Percentiles rank a stretch among this genome's conserved stretches.
Evolutionary conservation across 805 yeast genomes (phyloP).

Genomic region (Candida awuae): DNA sequence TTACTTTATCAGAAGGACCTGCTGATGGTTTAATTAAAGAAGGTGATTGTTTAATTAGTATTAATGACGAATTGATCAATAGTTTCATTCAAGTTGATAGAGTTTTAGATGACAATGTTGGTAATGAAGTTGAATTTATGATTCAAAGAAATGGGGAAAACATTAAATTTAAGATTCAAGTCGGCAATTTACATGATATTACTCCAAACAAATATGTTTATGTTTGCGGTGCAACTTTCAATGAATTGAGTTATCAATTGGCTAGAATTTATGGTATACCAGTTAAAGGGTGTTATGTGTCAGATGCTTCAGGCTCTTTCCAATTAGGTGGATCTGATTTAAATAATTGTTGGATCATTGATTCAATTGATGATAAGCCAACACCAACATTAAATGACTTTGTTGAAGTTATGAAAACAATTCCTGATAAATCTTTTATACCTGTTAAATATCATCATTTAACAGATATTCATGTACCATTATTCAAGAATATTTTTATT

Average conservation of each 20-base stretch:
- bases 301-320: slow-evolving; percentile 73
- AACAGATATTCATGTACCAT: slow-evolving; percentile 70
- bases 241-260: slow-evolving; percentile 78
- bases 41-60: slow-evolving; percentile 76
- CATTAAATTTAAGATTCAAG: slow-evolving; percentile 39
- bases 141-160: slow-evolving; percentile 72
- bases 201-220: slow-evolving; percentile 78
- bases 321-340: slow-evolving; percentile 44
- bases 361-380: slow-evolving; percentile 64
- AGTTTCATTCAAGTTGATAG: slow-evolving; percentile 78
- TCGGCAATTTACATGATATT: slow-evolving; percentile 72
- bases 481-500: slow-evolving; percentile 55
- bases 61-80: slow-evolving; percentile 56
- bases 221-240: slow-evolving; percentile 82
- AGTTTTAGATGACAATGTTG: slow-evolving; percentile 66
- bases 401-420: slow-evolving; percentile 64
- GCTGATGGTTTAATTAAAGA: slow-evolving; percentile 66
- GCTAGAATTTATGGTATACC: slow-evolving; percentile 82
- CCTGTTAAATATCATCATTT: slow-evolving; percentile 67
- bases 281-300: slow-evolving; percentile 74
- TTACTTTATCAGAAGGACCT: slow-evolving; percentile 80
- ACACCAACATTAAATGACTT: slow-evolving; percentile 71
- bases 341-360: slow-evolving; percentile 72
- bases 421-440: slow-evolving; percentile 72
- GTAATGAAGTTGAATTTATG: slow-evolving; percentile 43